These are phyloP conservation scores for Hondaea fermentalgiana DNA, from an alignment of 108 stramenopile genomes.

Conservation along the genomic window DNA sequence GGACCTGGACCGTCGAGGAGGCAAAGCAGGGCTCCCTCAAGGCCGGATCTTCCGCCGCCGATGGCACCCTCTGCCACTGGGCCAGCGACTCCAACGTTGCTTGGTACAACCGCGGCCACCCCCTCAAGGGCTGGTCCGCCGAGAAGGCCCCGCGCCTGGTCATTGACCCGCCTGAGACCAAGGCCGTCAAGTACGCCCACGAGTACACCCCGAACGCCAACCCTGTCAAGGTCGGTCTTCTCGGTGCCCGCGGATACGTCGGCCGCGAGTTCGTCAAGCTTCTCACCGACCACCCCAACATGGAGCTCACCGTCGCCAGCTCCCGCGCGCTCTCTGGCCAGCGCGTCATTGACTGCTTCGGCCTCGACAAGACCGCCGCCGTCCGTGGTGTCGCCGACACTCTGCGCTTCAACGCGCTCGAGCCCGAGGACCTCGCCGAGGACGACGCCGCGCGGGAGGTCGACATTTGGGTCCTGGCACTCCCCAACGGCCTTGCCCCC, in stretches of 20 bases:
- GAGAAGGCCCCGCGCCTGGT: background rate
- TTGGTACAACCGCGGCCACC: background rate
- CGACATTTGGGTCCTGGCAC: constrained; percentile 9
- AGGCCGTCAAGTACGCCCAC: background rate
- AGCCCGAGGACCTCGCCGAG: constrained; percentile 4
- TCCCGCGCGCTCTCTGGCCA: background rate
- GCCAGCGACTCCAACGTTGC: background rate
- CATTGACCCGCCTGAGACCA: background rate
- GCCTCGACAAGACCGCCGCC: background rate
- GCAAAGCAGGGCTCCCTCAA: background rate
- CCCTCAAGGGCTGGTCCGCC: background rate
- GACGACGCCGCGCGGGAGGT: background rate
- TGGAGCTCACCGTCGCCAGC: background rate
- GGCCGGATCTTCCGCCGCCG: background rate
- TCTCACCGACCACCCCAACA: background rate
- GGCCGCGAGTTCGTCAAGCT: constrained; percentile 6
- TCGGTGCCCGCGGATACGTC: constrained; percentile 5
- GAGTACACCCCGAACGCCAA: background rate
- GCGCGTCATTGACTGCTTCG: background rate
- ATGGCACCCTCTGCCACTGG: constrained; percentile 2
- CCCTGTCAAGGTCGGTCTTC: background rate
- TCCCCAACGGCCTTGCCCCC: constrained; percentile 9
- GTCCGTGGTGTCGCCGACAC: background rate
- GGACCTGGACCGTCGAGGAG: background rate
- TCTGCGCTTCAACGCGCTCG: background rate